Percentiles rank a stretch among this genome's conserved stretches.
phyloP scores from a whole-genome alignment of 192 early-diverging fungal species.

The Coemansia sp. region DNA sequence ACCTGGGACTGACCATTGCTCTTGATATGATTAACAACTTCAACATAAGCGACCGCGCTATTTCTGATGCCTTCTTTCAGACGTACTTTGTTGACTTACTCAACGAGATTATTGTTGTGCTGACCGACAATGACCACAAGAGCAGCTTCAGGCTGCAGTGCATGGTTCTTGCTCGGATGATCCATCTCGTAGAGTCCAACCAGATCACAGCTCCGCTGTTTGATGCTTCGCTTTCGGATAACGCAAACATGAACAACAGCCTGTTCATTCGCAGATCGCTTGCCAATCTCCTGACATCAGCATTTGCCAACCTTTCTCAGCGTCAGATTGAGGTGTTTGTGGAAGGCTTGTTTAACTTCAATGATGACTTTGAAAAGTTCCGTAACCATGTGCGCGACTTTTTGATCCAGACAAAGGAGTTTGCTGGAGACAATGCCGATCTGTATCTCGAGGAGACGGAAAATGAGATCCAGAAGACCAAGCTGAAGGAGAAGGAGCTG shows the following conservation, averaged over 20 bases:
- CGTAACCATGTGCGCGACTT: constrained; percentile 95
- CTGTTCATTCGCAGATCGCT: constrained; percentile 84
- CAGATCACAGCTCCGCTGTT: constrained; percentile 87
- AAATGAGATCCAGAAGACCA: constrained; percentile 72
- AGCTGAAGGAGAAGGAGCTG: constrained; percentile 77
- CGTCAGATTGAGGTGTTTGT: constrained; percentile 86
- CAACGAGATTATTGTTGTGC: constrained; percentile 95
- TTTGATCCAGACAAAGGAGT: constrained; percentile 91
- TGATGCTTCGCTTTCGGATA: constrained; percentile 67
- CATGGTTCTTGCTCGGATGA: constrained; percentile 86
- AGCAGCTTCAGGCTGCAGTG: constrained; percentile 93
- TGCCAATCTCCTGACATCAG: constrained; percentile 74
- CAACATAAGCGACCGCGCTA: constrained; percentile 64
- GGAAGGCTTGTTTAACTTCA: constrained; percentile 79
- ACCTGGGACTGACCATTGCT: constrained; percentile 84
- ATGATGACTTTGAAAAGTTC: constrained; percentile 82
- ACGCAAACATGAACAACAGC: constrained; percentile 77
- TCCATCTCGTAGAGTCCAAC: constrained; percentile 80
- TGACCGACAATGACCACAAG: constrained; percentile 97
- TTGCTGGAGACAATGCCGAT: constrained; percentile 82
- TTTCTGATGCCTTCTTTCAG: constrained; percentile 88
- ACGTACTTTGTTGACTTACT: constrained; percentile 87
- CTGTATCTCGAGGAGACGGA: constrained; percentile 91
- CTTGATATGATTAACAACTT: constrained; percentile 90
- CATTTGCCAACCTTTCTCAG: constrained; percentile 90